phyloP scores from a whole-genome alignment of 1,284 basidiomycete species.

The Tausonia pullulans region DNA sequence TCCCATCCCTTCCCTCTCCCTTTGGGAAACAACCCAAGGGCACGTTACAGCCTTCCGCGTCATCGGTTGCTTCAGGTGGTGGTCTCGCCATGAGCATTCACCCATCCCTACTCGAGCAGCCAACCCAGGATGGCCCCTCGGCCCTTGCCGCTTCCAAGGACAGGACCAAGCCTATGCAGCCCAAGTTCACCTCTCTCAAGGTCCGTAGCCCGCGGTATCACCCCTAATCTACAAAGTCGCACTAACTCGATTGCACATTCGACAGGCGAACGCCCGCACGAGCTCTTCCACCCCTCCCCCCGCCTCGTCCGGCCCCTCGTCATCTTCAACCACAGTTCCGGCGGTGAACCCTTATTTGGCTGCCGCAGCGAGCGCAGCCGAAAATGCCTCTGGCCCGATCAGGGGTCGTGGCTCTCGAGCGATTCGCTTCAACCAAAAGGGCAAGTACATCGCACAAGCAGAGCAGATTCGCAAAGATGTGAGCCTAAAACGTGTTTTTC shows the following conservation, averaged over 20 bases:
- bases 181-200: slow-evolving; percentile 89
- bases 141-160: slow-evolving; percentile 58
- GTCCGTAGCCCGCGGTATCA: slow-evolving; percentile 30
- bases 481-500: slow-evolving; percentile 2
- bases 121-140: background rate
- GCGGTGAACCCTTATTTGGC: slow-evolving; percentile 38
- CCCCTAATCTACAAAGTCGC: background rate
- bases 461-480: slow-evolving; percentile 71
- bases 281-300: slow-evolving; percentile 35
- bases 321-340: slow-evolving; percentile 45
- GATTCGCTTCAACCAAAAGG: slow-evolving; percentile 63
- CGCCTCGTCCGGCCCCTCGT: slow-evolving; percentile 36
- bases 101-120: slow-evolving; percentile 24
- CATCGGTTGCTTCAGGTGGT: background rate
- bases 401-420: too few relatives aligned
- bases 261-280: slow-evolving; percentile 60
- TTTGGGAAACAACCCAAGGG: slow-evolving; percentile 44
- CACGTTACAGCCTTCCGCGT: slow-evolving; percentile 8
- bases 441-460: slow-evolving; percentile 74
- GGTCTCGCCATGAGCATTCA: slow-evolving; percentile 18
- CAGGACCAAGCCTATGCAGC: slow-evolving; percentile 89
- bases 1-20: slow-evolving; percentile 35
- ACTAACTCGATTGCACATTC: background rate
- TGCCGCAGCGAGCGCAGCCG: slow-evolving; percentile 38
- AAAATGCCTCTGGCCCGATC: slow-evolving; percentile 52